A percentile compares a stretch with the other conserved stretches of the same genome.
These are phyloP conservation scores for Tolypocladium inflatum DNA, from an alignment of 2,329 filamentous ascomycete species.

Conservation along the genomic window DNA sequence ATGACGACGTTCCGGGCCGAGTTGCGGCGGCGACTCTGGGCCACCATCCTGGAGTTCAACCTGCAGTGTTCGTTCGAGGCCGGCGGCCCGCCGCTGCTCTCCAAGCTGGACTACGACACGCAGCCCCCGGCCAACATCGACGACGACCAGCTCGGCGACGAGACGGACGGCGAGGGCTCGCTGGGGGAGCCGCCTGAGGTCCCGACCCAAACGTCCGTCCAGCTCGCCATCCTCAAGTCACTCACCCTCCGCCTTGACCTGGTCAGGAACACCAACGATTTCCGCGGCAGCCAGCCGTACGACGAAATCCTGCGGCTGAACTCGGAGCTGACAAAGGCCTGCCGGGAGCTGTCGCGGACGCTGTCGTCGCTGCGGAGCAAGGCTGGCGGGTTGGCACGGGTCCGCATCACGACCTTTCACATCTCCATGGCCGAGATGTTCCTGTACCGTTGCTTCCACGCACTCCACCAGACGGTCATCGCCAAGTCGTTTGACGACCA, in stretches of 20 bases:
- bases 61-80: slow-evolving; percentile 40
- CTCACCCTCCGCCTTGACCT: slow-evolving; percentile 33
- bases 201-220: slow-evolving; percentile 37
- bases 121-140: slow-evolving; percentile 39
- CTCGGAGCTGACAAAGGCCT: slow-evolving; percentile 30
- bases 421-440: slow-evolving; percentile 30
- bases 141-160: slow-evolving; percentile 38
- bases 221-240: slow-evolving; percentile 34
- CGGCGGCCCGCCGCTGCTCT: slow-evolving; percentile 39
- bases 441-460: slow-evolving; percentile 38
- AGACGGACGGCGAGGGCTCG: slow-evolving; percentile 14
- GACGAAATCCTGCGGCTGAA: slow-evolving; percentile 37
- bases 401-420: slow-evolving; percentile 27
- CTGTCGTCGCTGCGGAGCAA: slow-evolving; percentile 25
- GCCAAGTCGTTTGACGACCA: slow-evolving; percentile 33
- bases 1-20: slow-evolving; percentile 40
- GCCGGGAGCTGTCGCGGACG: slow-evolving; percentile 19
- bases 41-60: slow-evolving; percentile 44
- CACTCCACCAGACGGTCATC: slow-evolving; percentile 44
- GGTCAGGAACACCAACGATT: slow-evolving; percentile 35
- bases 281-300: slow-evolving; percentile 31
- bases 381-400: slow-evolving; percentile 5
- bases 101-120: slow-evolving; percentile 38
- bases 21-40: slow-evolving; percentile 47
- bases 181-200: slow-evolving; percentile 4